Conservation (phyloP, 257 asterid species). For the Lantana camara region DNA sequence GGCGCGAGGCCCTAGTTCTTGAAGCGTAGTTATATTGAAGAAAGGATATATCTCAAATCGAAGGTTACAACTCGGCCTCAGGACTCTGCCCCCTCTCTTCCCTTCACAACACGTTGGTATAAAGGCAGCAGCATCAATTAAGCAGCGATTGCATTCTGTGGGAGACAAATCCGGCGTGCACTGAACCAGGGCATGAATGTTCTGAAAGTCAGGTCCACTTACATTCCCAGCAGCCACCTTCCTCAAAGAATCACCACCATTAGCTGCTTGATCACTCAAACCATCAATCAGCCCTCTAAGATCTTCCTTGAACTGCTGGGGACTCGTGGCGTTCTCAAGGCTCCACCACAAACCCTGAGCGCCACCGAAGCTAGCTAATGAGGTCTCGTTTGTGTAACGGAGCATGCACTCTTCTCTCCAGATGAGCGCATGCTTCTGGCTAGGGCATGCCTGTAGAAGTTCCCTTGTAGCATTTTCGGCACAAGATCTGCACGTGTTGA, state of each 20-base stretch:
- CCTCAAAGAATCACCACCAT: conserved; percentile 21
- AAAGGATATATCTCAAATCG: conserved; percentile 29
- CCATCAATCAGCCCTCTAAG: background rate
- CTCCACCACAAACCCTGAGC: background rate
- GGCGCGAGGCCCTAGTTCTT: too few species aligned
- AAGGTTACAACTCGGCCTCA: conserved; percentile 27
- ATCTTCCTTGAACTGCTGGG: background rate
- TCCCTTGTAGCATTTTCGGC: background rate
- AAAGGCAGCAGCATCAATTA: too few species aligned
- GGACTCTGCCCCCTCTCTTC: background rate
- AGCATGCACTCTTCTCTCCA: conserved; percentile 21
- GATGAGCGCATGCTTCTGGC: conserved; percentile 8
- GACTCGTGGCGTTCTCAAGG: background rate
- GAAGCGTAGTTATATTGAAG: conserved; percentile 30
- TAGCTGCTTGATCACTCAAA: conserved; percentile 22
- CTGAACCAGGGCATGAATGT: conserved; percentile 30
- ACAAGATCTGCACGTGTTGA: conserved; percentile 6
- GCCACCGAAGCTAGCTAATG: background rate
- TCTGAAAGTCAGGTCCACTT: background rate
- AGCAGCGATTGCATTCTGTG: conserved; percentile 25
- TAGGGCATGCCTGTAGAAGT: conserved; percentile 15
- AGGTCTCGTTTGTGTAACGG: conserved; percentile 25
- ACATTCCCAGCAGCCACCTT: conserved; percentile 16
- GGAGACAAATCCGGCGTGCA: conserved; percentile 34
- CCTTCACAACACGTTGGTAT: background rate